A percentile compares a stretch with the other conserved stretches of the same genome.
phyloP scores from a whole-genome alignment of 1,139 yeast species.

The Yamadazyma epiphylla region DNA sequence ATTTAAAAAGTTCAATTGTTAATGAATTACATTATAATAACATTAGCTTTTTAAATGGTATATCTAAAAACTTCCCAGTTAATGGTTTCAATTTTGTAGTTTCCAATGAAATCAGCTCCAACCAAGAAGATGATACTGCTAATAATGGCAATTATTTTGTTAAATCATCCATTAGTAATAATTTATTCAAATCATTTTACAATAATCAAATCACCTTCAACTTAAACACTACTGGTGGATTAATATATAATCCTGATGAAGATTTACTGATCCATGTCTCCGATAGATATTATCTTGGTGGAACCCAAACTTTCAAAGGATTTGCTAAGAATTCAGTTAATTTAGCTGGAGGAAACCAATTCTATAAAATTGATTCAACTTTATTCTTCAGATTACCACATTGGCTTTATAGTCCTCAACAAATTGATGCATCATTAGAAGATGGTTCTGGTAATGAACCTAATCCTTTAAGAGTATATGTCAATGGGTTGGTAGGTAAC shows the following conservation, averaged over 20 bases:
- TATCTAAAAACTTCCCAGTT: constrained; percentile 29
- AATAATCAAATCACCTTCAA: constrained; percentile 26
- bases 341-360: constrained; percentile 39
- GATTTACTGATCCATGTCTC: constrained; percentile 33
- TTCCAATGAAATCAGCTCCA: constrained; percentile 29
- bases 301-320: constrained; percentile 35
- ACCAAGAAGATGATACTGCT: constrained; percentile 21
- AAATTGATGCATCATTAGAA: constrained; percentile 10
- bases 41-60: constrained; percentile 19
- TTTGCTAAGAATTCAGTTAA: constrained; percentile 36
- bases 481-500: constrained; percentile 30
- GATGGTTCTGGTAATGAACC: constrained; percentile 18
- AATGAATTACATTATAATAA: constrained; percentile 22
- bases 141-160: constrained; percentile 20
- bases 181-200: constrained; percentile 35
- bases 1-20: constrained; percentile 33
- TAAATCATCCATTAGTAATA: constrained; percentile 24
- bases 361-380: constrained; percentile 31
- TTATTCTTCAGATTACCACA: constrained; percentile 36
- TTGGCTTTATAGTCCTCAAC: constrained; percentile 21
- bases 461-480: constrained; percentile 43
- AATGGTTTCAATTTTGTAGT: constrained; percentile 22
- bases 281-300: constrained; percentile 52
- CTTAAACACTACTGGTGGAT: constrained; percentile 28
- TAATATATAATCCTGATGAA: constrained; percentile 21